Evolutionary conservation across 2,329 filamentous ascomycete species (phyloP).

Genomic region (Colletotrichum destructivum): DNA sequence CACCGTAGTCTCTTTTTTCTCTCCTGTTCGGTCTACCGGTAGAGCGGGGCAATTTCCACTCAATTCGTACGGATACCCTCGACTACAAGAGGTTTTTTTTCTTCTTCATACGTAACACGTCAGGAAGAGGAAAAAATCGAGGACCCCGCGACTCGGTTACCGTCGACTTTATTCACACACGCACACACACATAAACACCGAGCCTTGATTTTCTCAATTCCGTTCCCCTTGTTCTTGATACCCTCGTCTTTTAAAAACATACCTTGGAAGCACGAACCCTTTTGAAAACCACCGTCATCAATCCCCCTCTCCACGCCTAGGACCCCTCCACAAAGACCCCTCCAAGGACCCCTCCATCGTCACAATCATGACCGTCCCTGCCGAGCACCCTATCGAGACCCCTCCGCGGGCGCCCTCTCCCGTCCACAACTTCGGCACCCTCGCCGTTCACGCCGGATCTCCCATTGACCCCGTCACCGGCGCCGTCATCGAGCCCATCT

Average conservation of each 20-base stretch:
- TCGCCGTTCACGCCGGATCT: constrained; percentile 94
- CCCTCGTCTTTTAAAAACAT: background rate
- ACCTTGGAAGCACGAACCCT: background rate
- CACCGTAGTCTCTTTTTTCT: constrained; percentile 23
- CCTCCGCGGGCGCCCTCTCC: constrained; percentile 67
- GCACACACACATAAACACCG: background rate
- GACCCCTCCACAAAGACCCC: background rate
- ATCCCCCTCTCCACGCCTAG: constrained; percentile 4
- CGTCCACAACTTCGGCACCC: constrained; percentile 87
- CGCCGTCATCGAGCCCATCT: constrained; percentile 96
- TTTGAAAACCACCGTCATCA: background rate
- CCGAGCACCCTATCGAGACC: constrained; percentile 51
- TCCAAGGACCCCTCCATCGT: constrained; percentile 14
- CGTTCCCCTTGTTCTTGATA: constrained; percentile 11
- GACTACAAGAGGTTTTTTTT: constrained; percentile 16
- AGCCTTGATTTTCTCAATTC: constrained; percentile 5
- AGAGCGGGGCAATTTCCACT: constrained; percentile 40
- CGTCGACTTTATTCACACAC: constrained; percentile 24
- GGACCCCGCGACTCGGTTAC: constrained; percentile 38
- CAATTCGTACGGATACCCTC: constrained; percentile 26
- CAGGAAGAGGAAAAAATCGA: constrained; percentile 24
- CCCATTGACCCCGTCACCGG: constrained; percentile 93
- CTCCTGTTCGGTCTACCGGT: constrained; percentile 7
- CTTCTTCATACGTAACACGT: constrained; percentile 30
- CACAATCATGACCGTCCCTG: constrained; percentile 49